These are phyloP conservation scores for Chaetomium strumarium DNA, from an alignment of 2,329 filamentous ascomycete species.

Conservation along the genomic window DNA sequence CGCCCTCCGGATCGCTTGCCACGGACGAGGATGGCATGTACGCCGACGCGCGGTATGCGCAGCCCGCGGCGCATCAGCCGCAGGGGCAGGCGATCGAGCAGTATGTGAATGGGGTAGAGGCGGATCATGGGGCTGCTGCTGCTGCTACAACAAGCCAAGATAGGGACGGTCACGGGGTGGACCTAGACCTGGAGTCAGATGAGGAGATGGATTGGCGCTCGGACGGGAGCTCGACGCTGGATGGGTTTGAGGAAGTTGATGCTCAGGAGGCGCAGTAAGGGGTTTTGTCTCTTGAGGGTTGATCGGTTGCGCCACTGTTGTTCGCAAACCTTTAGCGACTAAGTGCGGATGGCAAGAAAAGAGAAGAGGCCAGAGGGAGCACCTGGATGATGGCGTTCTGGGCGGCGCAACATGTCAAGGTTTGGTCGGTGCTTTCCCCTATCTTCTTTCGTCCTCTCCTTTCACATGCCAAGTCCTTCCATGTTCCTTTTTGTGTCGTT, in stretches of 20 bases:
- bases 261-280: not conserved
- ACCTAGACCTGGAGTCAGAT: not conserved
- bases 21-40: constrained; percentile 27
- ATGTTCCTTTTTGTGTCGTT: too few relatives aligned
- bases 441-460: too few relatives aligned
- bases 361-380: too few relatives aligned
- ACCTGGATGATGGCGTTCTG: too few relatives aligned
- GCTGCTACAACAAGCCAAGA: too few relatives aligned
- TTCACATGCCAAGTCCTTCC: too few relatives aligned
- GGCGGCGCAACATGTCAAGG: too few relatives aligned
- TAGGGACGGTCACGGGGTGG: not conserved
- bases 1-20: constrained; percentile 34
- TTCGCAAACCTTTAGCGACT: not conserved
- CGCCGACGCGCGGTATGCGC: constrained; percentile 30
- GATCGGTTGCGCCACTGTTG: not conserved
- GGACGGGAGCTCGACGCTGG: constrained; percentile 21
- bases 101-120: constrained; percentile 16
- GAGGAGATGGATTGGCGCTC: not conserved
- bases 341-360: not conserved
- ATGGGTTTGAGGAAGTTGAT: constrained; percentile 20
- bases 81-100: constrained; percentile 18
- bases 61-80: constrained; percentile 29
- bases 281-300: not conserved
- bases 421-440: too few relatives aligned
- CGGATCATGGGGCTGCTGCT: not conserved